Conservation (phyloP, 2,329 filamentous ascomycete genomes). For the Phoma herbarum region DNA sequence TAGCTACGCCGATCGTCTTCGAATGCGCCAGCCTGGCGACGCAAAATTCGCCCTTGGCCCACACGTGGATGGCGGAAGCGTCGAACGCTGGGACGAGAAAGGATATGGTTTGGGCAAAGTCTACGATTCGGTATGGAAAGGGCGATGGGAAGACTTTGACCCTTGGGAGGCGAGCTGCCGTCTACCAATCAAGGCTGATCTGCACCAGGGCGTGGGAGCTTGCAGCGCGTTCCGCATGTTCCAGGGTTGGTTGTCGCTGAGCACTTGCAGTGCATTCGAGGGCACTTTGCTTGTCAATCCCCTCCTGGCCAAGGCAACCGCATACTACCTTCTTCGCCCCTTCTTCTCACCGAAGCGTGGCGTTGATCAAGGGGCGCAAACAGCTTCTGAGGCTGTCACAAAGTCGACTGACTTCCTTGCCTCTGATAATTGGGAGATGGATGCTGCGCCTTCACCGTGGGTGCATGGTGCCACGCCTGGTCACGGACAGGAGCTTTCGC, state of each 20-base stretch:
- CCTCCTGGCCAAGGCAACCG: constrained; percentile 75
- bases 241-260: constrained; percentile 89
- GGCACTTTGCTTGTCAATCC: constrained; percentile 87
- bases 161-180: constrained; percentile 80
- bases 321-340: constrained; percentile 82
- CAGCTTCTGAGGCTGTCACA: constrained; percentile 40
- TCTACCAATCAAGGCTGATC: constrained; percentile 72
- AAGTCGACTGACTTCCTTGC: constrained; percentile 57
- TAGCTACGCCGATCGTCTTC: constrained; percentile 59
- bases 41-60: constrained; percentile 65
- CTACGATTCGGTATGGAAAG: constrained; percentile 77
- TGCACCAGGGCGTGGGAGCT: constrained; percentile 82
- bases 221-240: constrained; percentile 88
- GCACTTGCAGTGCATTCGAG: constrained; percentile 73
- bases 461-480: constrained; percentile 77
- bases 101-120: constrained; percentile 70
- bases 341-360: constrained; percentile 72
- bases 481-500: constrained; percentile 73
- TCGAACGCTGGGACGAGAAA: constrained; percentile 64
- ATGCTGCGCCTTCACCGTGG: constrained; percentile 61
- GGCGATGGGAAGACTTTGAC: constrained; percentile 82
- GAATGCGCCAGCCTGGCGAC: constrained; percentile 64
- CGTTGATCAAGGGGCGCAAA: constrained; percentile 43
- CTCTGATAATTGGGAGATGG: constrained; percentile 68
- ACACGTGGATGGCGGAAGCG: constrained; percentile 62